These are phyloP conservation scores for Neurospora hispaniola DNA, from an alignment of 495 filamentous ascomycete species.

Conservation along the genomic window DNA sequence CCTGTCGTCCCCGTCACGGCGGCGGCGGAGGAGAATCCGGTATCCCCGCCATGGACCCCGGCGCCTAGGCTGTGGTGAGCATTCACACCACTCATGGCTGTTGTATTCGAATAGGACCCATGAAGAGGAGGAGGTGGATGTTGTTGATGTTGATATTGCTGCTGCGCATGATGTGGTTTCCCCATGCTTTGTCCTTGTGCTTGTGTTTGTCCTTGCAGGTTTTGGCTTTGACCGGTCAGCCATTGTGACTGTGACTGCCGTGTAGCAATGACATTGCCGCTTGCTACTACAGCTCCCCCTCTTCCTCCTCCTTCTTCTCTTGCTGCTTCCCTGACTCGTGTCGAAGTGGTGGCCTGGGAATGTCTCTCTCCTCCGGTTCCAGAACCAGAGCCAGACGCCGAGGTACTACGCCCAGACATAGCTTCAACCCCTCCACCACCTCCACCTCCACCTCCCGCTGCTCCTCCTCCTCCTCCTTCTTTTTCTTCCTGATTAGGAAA, in stretches of 20 bases:
- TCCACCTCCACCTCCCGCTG: not conserved
- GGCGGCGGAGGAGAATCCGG: not conserved
- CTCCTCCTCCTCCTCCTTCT: not conserved
- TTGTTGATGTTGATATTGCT: not conserved
- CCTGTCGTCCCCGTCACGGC: not conserved
- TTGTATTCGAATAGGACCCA: not conserved
- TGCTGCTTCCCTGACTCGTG: too few species aligned
- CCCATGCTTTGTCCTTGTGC: not conserved
- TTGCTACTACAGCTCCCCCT: not conserved
- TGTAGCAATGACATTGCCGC: not conserved
- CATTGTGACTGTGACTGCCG: not conserved
- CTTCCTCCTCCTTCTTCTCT: too few species aligned
- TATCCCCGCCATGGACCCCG: not conserved
- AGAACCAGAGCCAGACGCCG: not conserved
- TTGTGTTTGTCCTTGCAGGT: not conserved
- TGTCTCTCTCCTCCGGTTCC: not conserved
- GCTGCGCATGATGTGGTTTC: not conserved
- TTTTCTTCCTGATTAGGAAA: not conserved
- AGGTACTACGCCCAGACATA: not conserved
- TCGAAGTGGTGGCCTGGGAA: not conserved
- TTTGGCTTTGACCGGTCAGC: not conserved
- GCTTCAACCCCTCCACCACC: not conserved
- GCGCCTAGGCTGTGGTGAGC: not conserved
- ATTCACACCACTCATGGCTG: not conserved
- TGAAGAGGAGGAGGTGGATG: not conserved